Evolutionary conservation across 179 eudicot genomes (phyloP), one percentile per base, ranked within the genome.

Genomic region (Sideroxylon spinosum): DNA sequence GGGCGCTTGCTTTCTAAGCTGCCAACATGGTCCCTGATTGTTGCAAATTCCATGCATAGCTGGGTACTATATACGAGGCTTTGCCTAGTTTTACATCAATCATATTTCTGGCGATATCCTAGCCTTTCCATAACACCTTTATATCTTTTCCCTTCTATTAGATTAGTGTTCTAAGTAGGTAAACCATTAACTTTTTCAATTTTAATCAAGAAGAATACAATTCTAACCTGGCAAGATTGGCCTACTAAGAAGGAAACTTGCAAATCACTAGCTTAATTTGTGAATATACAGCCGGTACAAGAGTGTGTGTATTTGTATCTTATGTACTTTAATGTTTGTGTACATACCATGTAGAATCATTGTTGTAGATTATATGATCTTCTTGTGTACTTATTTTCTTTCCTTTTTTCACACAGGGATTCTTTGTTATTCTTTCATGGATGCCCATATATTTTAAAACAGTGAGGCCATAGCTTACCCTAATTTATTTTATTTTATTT

Each of bases 401-500:
- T 53, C 64, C 48, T 79, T 63, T 63, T 79, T 79, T 63, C 11
- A 3, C 68, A 83, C 90, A 95, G 99, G 99, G 99, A 50, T 95
- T 95, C 90, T 95, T 94, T 83, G 96, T 95, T 71, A 87, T 95
- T 80, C 97, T 95, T 78, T 95, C 99, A 52, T 95, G 99, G 99
- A 93, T 94, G 99, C 99, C 98, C 64, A 82, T 95, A 29, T 95
- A 95, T 85, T 95, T 95, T 82, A 95, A 88, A 63, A 94, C 88
- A 72, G 99, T 95, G 82, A 81, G 93, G 37, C 75, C 62, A 22
- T 29, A 66, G 57, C 49, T 32, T 70, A 23, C 52, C 32, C 62
- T 26, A 10, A 19, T 37, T 4, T n/a, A n/a, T n/a, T n/a, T n/a
- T n/a, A n/a, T n/a, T n/a, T n/a, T n/a, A n/a, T n/a, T 13, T 63